Base-by-base conservation (phyloP, 2,329 filamentous ascomycete genomes). In the Elsinoe necatrix region DNA sequence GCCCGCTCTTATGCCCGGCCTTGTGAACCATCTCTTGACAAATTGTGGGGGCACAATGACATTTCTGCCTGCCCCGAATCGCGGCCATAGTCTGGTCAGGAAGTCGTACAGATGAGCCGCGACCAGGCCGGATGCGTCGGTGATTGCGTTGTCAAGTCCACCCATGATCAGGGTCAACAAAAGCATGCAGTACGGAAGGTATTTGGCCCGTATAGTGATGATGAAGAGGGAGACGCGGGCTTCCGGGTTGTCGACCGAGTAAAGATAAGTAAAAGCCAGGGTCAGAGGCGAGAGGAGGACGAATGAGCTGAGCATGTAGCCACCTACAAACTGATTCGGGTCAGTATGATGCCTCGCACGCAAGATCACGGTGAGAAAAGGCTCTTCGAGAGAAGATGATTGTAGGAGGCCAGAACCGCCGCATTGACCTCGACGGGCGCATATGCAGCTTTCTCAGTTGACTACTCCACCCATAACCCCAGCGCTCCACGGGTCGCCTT, bases 41-140 rank as follows among this genome's bases (percentile, higher is more conserved):
- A 90, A 83, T 4, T 70, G 69, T 1, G 93, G 93, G 0, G 90
- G 93, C 12, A 78, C 76, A 34, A 96, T 77, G 50, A 85, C 78
- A 66, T 91, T 95, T 54, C 76, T 77, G 0, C 93, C 93, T 57
- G 88, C 87, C 29, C 90, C 92, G 67, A 93, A 93, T 56, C 87
- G 83, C 4, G 93, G 93, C 77, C 90, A 97, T 41, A 96, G 79
- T 50, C 88, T 81, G 1, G 87, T 89, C 51, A 96, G 71, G 67
- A 97, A 98, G 68, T 97, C 88, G 71, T 89, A 95, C 18, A 93
- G 66, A 69, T 98, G 93, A 3, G 91, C 91, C 11, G 91, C 88
- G 42, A 95, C 62, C 9, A 98, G 77, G n/a, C 93, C 93, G 31
- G 82, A 87, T 3, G 82, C 70, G 66, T 95, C 84, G 3, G 84